Evolutionary conservation across 2,329 filamentous ascomycete genomes (phyloP), one percentile per base, ranked within the genome.

Genomic region (Colletotrichum sidae): DNA sequence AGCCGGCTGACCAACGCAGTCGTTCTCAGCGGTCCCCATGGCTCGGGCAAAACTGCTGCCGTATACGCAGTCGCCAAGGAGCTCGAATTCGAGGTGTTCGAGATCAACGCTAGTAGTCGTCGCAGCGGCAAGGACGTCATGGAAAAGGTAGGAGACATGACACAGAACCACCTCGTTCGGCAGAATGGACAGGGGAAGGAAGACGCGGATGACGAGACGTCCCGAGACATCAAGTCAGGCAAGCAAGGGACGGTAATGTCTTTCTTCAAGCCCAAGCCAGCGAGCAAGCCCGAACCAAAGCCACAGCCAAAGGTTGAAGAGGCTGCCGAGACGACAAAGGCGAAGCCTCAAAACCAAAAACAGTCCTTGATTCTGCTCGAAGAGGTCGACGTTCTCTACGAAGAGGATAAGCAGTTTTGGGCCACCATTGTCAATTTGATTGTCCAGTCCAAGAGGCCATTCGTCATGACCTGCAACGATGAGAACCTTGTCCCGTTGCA

Each of bases 321-420:
- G 9, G 33, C 57, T 33, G 9, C 34, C 34, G 63, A 65, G 46
- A 15, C 34, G 4, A 54, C 37, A 64, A 70, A 55, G 2, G 61
- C 76, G 65, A 84, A 85, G 69, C 75, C 81, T 34, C 64, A 66
- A 39, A 51, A 39, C 6, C 95, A 98, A 76, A 97, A 96, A 72
- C 96, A 99, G 77, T 98, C 95, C 0, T 81, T 99, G 17, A 97
- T 99, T 67, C 83, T 99, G 2, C 83, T 99, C 1, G 96, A 99
- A 77, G 96, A 99, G 77, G 93, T 93, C 0, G 96, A 99, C 73
- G 81, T 98, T 13, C 84, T 99, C 1, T 99, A 96, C 75, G 94
- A 97, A 58, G 95, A 98, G 75, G 96, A 99, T 75, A 95, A 93
- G 76, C 91, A 95, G 68, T 99, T 99, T 73, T 99, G 96, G 96